These are phyloP conservation scores for Debaryomyces fabryi DNA, from an alignment of 1,139 yeast genomes.

Conservation along the genomic window DNA sequence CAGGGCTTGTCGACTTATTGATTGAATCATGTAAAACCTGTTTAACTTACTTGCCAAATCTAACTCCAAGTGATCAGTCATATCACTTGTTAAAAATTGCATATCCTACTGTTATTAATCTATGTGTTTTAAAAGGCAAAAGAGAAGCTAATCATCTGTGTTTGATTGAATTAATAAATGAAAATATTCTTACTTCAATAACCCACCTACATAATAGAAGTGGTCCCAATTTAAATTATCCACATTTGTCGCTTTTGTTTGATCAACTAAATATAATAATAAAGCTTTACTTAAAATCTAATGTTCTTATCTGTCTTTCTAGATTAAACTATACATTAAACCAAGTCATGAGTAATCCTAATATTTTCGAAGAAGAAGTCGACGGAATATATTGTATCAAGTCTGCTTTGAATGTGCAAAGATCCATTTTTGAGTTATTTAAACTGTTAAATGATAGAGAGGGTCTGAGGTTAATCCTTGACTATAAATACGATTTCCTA, in stretches of 20 bases:
- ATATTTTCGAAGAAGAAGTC: slow-evolving; percentile 19
- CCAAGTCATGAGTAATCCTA: slow-evolving; percentile 35
- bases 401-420: slow-evolving; percentile 24
- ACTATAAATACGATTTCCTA: slow-evolving; percentile 39
- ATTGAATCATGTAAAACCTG: slow-evolving; percentile 42
- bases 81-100: slow-evolving; percentile 26
- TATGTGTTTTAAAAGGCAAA: slow-evolving; percentile 15
- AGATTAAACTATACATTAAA: slow-evolving; percentile 32
- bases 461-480: slow-evolving; percentile 22
- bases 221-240: slow-evolving; percentile 11
- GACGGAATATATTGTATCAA: slow-evolving; percentile 14
- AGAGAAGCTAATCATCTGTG: slow-evolving; percentile 1
- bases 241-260: slow-evolving; percentile 17
- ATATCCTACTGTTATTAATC: slow-evolving; percentile 21
- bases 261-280: slow-evolving; percentile 16
- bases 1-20: slow-evolving; percentile 50
- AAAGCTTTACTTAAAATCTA: slow-evolving; percentile 17
- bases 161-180: slow-evolving; percentile 25
- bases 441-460: slow-evolving; percentile 18
- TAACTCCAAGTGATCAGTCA: slow-evolving; percentile 37
- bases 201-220: slow-evolving; percentile 18
- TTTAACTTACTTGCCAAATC: slow-evolving; percentile 48
- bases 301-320: slow-evolving; percentile 31
- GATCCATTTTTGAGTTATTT: slow-evolving; percentile 16
- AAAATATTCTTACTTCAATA: slow-evolving; percentile 25